Base-by-base conservation (phyloP, 805 yeast genomes). In the Kodamaea hsintzibuensis region DNA sequence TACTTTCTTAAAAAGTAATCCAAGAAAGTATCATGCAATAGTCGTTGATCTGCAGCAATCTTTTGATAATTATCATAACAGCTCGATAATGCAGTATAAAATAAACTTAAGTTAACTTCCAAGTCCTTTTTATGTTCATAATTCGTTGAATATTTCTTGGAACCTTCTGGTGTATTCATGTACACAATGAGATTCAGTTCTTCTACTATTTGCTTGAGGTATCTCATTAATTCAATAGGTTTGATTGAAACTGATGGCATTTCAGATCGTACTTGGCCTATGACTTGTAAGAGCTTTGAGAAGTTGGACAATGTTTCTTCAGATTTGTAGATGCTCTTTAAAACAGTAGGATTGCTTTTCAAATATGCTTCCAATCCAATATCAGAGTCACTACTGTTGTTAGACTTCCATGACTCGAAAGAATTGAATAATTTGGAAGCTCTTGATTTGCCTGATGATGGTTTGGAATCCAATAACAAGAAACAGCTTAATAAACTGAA, bases 1-100 rank as follows among this genome's bases (percentile, higher is more conserved):
- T 77, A 78, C 47, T 70, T 73, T 25, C 68, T 64, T 19, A 80
- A 57, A 56, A 79, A 81, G 59, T 65, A 71, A 10, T 69, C 72
- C 6, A 80, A 39, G 54, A 81, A 71, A 3, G 60, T 47, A 12
- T 55, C 57, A 5, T 60, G 55, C 6, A n/a, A 6, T 10, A 14
- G 38, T 25, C 10, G 43, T 40, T 17, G 25, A 40, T 46, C 42
- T 51, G 52, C 3, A n/a, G 27, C 42, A 13, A 50, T 7, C 2
- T n/a, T 22, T 2, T 17, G 37, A 46, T 57, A 67, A 2, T 45
- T 51, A 6, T 50, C 30, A 45, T 60, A 63, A 5, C 64, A 56
- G 38, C 50, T n/a, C 8, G 43, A 17, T 9, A 72, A 51, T 1
- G 74, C 64, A 13, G 35, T 49, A 38, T 62, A 53, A 55, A 72